Conservation (phyloP, 2,329 filamentous ascomycete species). For the Epicoccum nigrum region DNA sequence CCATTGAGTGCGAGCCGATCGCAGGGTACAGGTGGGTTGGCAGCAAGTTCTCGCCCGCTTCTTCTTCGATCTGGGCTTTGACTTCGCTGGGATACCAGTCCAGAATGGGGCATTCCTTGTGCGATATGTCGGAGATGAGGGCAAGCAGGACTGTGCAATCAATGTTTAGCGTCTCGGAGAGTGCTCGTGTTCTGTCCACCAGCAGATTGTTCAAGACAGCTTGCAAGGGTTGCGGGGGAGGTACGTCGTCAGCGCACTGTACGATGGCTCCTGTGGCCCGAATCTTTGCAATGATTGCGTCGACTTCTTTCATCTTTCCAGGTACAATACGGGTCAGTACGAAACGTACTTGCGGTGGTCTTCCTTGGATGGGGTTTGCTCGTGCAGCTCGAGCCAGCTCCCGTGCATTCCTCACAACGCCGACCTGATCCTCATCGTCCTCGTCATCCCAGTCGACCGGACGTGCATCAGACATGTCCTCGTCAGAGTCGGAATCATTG, state of each 20-base stretch:
- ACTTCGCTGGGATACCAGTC: slow-evolving; percentile 66
- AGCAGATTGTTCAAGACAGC: slow-evolving; percentile 43
- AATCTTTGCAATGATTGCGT: slow-evolving; percentile 62
- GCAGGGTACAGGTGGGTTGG: slow-evolving; percentile 67
- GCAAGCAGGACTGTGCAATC: slow-evolving; percentile 75
- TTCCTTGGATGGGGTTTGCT: slow-evolving; percentile 63
- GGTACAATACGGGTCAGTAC: slow-evolving; percentile 65
- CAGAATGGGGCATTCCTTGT: slow-evolving; percentile 56
- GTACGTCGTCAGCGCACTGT: slow-evolving; percentile 37
- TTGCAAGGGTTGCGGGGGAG: slow-evolving; percentile 30
- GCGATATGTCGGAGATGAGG: slow-evolving; percentile 75
- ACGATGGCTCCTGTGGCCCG: slow-evolving; percentile 55
- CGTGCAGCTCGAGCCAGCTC: slow-evolving; percentile 64
- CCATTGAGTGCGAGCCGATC: slow-evolving; percentile 61
- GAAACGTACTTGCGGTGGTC: slow-evolving; percentile 64
- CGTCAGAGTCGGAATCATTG: slow-evolving; percentile 55
- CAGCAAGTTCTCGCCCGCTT: slow-evolving; percentile 65
- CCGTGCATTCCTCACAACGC: slow-evolving; percentile 65
- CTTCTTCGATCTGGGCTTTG: slow-evolving; percentile 68
- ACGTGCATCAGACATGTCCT: slow-evolving; percentile 41
- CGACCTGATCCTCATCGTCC: slow-evolving; percentile 59
- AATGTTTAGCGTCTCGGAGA: slow-evolving; percentile 61
- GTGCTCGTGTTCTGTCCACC: slow-evolving; percentile 46
- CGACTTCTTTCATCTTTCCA: slow-evolving; percentile 60
- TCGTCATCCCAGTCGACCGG: slow-evolving; percentile 50